These are phyloP conservation scores for Nemania sp. DNA, from an alignment of 2,329 filamentous ascomycete genomes.

Conservation along the genomic window DNA sequence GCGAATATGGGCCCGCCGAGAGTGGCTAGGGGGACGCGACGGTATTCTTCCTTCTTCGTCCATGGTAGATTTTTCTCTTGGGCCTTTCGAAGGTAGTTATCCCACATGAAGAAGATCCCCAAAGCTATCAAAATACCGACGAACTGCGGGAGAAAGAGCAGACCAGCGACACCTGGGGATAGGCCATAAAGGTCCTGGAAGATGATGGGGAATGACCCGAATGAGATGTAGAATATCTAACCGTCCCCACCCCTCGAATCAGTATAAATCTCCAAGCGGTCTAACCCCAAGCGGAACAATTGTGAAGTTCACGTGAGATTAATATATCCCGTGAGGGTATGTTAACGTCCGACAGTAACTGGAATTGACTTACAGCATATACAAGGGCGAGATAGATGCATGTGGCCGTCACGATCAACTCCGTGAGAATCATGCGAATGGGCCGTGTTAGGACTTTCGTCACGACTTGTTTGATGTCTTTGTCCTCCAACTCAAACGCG, in stretches of 20 bases:
- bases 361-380: conserved; percentile 50
- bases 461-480: conserved; percentile 60
- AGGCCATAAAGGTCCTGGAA: conserved; percentile 67
- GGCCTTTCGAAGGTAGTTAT: conserved; percentile 59
- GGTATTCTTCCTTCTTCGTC: conserved; percentile 65
- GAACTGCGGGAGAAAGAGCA: conserved; percentile 71
- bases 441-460: conserved; percentile 72
- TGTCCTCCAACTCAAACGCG: conserved; percentile 64
- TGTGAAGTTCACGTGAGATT: too few relatives aligned
- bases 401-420: conserved; percentile 72
- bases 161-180: conserved; percentile 64
- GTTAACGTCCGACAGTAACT: not conserved
- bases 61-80: conserved; percentile 55
- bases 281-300: too few relatives aligned
- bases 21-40: conserved; percentile 71
- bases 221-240: conserved; percentile 69
- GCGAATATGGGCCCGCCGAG: conserved; percentile 68
- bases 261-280: too few relatives aligned
- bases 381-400: conserved; percentile 72
- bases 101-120: conserved; percentile 67
- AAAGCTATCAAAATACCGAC: conserved; percentile 63
- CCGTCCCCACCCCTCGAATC: too few relatives aligned
- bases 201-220: conserved; percentile 74
- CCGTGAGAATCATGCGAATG: conserved; percentile 70
- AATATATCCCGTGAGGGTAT: too few relatives aligned